Conservation (phyloP, 2,329 filamentous ascomycete genomes). For the Curvularia lunata region DNA sequence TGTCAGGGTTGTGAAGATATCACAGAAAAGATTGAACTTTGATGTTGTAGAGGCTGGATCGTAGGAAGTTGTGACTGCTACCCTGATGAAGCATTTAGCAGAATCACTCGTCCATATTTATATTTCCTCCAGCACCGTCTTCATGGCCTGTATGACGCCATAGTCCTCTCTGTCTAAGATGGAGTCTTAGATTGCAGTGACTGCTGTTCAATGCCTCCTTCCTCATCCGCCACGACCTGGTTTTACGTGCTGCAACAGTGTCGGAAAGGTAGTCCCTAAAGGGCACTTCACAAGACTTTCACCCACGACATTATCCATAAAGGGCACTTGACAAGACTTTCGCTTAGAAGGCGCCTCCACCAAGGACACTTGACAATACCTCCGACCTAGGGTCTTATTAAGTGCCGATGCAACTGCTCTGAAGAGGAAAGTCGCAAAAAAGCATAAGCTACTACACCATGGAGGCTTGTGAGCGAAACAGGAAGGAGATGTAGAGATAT, state of each 20-base stretch:
- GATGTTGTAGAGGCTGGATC: slow-evolving; percentile 26
- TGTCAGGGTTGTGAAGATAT: slow-evolving; percentile 30
- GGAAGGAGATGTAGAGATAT: slow-evolving; percentile 30
- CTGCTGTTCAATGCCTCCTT: slow-evolving; percentile 21
- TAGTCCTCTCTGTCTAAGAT: slow-evolving; percentile 1
- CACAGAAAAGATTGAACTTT: slow-evolving; percentile 26
- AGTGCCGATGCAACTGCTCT: slow-evolving; percentile 20
- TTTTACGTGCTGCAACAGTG: slow-evolving; percentile 15
- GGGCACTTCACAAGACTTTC: slow-evolving; percentile 10
- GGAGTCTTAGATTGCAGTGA: slow-evolving; percentile 13
- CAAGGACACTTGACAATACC: neutral
- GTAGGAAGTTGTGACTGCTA: slow-evolving; percentile 29
- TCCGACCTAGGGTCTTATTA: slow-evolving; percentile 9
- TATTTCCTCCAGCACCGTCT: slow-evolving; percentile 17
- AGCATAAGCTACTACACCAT: slow-evolving; percentile 17
- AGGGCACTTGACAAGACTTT: slow-evolving; percentile 24
- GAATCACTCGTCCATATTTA: slow-evolving; percentile 26
- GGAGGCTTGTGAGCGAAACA: slow-evolving; percentile 16
- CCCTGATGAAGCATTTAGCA: slow-evolving; percentile 16
- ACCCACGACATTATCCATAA: slow-evolving; percentile 16
- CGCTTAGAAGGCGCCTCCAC: neutral
- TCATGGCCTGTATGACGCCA: slow-evolving; percentile 12
- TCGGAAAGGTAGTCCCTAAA: slow-evolving; percentile 21
- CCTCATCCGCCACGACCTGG: slow-evolving; percentile 22
- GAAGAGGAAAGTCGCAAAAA: slow-evolving; percentile 11